These are phyloP conservation scores for Scolecobasidium constrictum DNA, from an alignment of 2,329 filamentous ascomycete species.

Conservation along the genomic window DNA sequence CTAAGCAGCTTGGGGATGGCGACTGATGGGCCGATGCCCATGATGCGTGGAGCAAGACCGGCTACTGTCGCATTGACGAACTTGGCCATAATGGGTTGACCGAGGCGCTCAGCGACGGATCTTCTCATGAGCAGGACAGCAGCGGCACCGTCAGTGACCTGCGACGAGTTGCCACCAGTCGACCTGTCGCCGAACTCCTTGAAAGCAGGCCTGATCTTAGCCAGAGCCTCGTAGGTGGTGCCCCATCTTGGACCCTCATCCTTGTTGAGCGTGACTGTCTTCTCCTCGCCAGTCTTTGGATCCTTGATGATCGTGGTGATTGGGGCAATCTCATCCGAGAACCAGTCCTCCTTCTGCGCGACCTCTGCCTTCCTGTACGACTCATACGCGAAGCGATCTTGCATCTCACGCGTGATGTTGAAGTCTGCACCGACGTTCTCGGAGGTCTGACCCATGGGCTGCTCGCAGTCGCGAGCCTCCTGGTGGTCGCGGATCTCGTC, in stretches of 20 bases:
- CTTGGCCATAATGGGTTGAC: conserved; percentile 88
- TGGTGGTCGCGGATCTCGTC: conserved; percentile 62
- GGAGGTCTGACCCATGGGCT: conserved; percentile 96
- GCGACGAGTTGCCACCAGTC: conserved; percentile 87
- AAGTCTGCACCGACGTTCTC: conserved; percentile 95
- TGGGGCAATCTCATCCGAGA: conserved; percentile 88
- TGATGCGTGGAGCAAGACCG: conserved; percentile 84
- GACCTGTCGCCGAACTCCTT: conserved; percentile 76
- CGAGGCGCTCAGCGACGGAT: conserved; percentile 72
- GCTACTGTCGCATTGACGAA: conserved; percentile 87
- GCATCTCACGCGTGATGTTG: conserved; percentile 63
- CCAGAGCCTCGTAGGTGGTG: conserved; percentile 71
- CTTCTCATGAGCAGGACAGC: conserved; percentile 91
- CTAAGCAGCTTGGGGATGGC: conserved; percentile 70
- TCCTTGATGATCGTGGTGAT: conserved; percentile 76
- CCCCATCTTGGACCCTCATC: conserved; percentile 89
- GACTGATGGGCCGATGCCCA: conserved; percentile 79
- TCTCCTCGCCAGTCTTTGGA: conserved; percentile 66
- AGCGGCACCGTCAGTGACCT: conserved; percentile 89
- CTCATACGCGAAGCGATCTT: conserved; percentile 81
- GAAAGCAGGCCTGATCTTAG: conserved; percentile 85
- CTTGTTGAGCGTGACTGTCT: conserved; percentile 65
- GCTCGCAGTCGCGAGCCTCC: conserved; percentile 75
- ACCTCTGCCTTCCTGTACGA: conserved; percentile 78
- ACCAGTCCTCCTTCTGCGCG: conserved; percentile 84